Base-by-base conservation (phyloP, 2,329 filamentous ascomycete genomes). In the Colletotrichum agaves region DNA sequence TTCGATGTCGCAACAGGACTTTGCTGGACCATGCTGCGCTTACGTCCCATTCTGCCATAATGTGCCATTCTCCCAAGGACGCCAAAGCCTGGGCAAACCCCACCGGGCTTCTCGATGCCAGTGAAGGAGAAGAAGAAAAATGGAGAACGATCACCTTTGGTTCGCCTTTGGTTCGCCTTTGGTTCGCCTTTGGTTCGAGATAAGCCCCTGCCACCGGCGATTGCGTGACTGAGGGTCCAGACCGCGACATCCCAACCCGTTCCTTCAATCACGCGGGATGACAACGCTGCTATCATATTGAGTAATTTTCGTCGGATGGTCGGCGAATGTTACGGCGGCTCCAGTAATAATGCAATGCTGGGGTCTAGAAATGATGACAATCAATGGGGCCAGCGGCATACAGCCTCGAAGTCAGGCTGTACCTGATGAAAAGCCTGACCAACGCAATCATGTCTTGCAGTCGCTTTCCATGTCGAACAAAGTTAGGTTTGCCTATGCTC, bases 41-140 rank as follows among this genome's bases (percentile, higher is more conserved):
- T 11, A 46, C 27, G 46, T 47, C 52, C 52, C 23, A 33, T 55
- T 27, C 4, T 31, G 10, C 15, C 33, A 27, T 17, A 33, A 47
- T 27, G 3, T 31, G 10, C 15, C 33, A 27, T 17, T 43, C 41
- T 61, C 41, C 47, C 47, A 59, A 55, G 31, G 39, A 67, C 61
- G 64, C 61, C 47, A 64, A 59, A 59, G 61, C 55, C 64, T 67
- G 52, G 64, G 64, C 64, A 59, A 58, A 53, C 33, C 61, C 64
- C 64, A 64, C 64, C 53, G 41, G 23, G 15, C 23, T 19, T 64
- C 23, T 27, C 23, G 1, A 5, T 27, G 23, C 2, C 23, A 47
- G 27, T 10, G 27, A 41, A 49, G 41, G 46, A 31, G n/a, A 19
- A 17, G 31, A 55, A n/a, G 17, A 21, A 41, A 61, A 49, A 33